Evolutionary conservation across 768 basidiomycete species (phyloP), one percentile per base, ranked within the genome.

Genomic region (Hypholoma sublateritium): DNA sequence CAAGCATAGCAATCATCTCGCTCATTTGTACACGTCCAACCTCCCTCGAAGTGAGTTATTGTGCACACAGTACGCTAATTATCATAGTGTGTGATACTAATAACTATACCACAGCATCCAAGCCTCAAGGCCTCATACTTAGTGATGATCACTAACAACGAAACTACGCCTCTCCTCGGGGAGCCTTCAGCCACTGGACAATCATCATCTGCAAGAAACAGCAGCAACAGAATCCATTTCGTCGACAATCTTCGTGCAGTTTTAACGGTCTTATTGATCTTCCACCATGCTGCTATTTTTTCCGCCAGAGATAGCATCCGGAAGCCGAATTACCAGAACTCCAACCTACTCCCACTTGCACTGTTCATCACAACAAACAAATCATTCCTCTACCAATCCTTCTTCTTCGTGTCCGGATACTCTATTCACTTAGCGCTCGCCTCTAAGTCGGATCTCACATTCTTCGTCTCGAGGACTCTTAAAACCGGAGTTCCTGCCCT

Each of bases 331-430:
- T 24, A 28, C 46, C 39, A 42, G 11, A 8, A 41, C 25, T 24
- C 59, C 16, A 47, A 55, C 16, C 19, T 53, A n/a, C 34, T 54
- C 7, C 52, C 52, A 12, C 39, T 62, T 21, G 48, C 61, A 5
- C 1, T 64, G 6, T 56, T 63, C 39, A 42, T 59, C 24, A 47
- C 58, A 1, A 56, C 56, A 19, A 54, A 62, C 49, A 66, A 65
- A 49, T 52, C 63, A 0, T 55, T 62, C n/a, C 57, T 69, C 14
- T 67, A 65, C 59, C 61, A 56, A 17, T 46, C 57, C 9, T 69
- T 69, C 59, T 67, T 65, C 60, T 64, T 69, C 57, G 63, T 67
- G 4, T 69, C 68, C 0, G 68, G 68, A 19, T 66, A 63, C 36
- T 63, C 68, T 4, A 58, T 60, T 7, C 52, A 59, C 3, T 45